These are phyloP conservation scores for Phialophora tarda DNA, from an alignment of 2,329 filamentous ascomycete genomes.

Conservation along the genomic window DNA sequence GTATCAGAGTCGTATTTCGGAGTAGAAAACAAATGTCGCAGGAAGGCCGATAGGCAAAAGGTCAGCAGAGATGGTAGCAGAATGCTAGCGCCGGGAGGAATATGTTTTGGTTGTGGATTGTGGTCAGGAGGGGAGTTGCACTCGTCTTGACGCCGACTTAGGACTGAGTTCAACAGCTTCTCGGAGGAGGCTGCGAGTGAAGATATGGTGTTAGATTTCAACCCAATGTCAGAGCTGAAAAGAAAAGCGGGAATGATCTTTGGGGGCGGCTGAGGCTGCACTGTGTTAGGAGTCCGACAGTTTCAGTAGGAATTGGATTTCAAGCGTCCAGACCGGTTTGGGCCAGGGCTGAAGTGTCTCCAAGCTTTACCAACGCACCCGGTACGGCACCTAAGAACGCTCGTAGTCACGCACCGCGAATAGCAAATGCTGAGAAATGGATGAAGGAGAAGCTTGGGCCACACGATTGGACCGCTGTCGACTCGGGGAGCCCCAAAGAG, in stretches of 20 bases:
- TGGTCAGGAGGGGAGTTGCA: conserved; percentile 14
- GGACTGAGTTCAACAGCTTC: not conserved
- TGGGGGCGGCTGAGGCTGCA: conserved; percentile 32
- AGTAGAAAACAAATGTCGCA: not conserved
- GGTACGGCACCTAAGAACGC: not conserved
- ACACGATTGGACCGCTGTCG: conserved; percentile 1
- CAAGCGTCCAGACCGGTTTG: conserved; percentile 14
- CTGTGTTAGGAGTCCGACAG: conserved; percentile 14
- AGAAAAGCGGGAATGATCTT: conserved; percentile 19
- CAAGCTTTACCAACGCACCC: conserved; percentile 7
- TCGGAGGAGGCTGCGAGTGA: conserved; percentile 4
- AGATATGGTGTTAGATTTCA: not conserved
- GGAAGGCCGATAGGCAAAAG: conserved; percentile 4
- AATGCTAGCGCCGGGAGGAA: conserved; percentile 18
- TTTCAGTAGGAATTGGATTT: conserved; percentile 17
- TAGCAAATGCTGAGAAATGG: conserved; percentile 11
- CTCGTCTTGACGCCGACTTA: not conserved
- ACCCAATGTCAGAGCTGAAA: conserved; percentile 22
- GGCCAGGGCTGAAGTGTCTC: conserved; percentile 25
- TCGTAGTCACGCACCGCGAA: not conserved
- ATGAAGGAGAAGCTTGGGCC: conserved; percentile 7
- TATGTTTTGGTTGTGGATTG: conserved; percentile 1
- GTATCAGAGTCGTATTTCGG: not conserved
- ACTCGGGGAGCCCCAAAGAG: conserved; percentile 1
- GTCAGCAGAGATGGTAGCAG: conserved; percentile 20